Evolutionary conservation across 139 green algal genomes (phyloP).

Genomic region (Zygnema circumcarinatum): DNA sequence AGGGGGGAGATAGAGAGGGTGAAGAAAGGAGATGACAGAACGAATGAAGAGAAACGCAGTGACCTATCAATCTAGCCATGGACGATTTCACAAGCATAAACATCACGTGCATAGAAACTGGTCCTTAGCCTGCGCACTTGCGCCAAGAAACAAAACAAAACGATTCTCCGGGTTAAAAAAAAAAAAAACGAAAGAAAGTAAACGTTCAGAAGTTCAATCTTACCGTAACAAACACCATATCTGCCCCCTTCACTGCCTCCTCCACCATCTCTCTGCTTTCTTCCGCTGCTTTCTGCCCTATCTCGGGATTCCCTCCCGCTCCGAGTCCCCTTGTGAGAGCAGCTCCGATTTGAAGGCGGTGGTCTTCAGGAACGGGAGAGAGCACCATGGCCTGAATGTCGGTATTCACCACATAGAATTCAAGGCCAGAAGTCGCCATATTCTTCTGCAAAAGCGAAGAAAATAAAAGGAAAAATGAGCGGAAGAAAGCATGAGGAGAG

Average conservation of each 20-base stretch:
- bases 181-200: no score
- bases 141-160: no score
- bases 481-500: background rate
- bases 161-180: no score
- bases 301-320: slow-evolving; percentile 85
- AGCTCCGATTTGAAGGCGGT: slow-evolving; percentile 86
- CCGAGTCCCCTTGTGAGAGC: slow-evolving; percentile 76
- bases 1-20: no score
- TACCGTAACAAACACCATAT: slow-evolving; percentile 95
- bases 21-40: no score
- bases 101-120: no score
- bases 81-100: no score
- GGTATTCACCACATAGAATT: slow-evolving; percentile 96
- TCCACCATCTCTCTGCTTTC: slow-evolving; percentile 72
- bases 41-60: no score
- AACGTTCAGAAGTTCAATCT: no score
- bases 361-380: slow-evolving; percentile 69
- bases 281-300: slow-evolving; percentile 70
- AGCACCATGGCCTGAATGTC: slow-evolving; percentile 84
- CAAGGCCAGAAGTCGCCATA: slow-evolving; percentile 77
- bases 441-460: background rate
- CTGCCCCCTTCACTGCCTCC: slow-evolving; percentile 74
- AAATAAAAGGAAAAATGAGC: background rate
- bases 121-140: no score
- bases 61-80: no score